Conservation (phyloP, 2,329 filamentous ascomycete genomes). For the Aureobasidium sp. region DNA sequence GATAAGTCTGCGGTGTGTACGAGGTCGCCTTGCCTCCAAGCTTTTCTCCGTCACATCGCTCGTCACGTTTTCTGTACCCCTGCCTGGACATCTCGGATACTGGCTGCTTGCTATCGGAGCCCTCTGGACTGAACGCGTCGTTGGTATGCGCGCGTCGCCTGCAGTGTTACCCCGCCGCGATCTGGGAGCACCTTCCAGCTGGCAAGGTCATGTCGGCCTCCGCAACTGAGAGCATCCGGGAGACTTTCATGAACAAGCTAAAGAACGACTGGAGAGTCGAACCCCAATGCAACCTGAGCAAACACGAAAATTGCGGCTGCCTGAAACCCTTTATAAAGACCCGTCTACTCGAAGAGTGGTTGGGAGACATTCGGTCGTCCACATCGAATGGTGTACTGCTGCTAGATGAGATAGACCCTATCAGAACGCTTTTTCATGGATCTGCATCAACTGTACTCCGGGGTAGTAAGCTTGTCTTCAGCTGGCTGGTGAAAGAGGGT, state of each 20-base stretch:
- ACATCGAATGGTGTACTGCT: neutral
- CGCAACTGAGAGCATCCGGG: neutral
- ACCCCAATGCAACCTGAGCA: neutral
- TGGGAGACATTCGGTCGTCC: neutral
- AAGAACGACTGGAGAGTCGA: neutral
- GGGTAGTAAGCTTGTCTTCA: neutral
- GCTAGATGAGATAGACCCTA: neutral
- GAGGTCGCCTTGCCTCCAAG: neutral
- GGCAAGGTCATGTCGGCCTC: neutral
- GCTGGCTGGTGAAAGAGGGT: neutral
- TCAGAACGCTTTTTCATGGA: neutral
- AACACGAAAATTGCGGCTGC: neutral
- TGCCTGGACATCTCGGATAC: too few relatives aligned
- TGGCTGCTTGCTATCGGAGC: too few relatives aligned
- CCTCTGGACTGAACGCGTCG: neutral
- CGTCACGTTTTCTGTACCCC: neutral
- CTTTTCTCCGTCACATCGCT: neutral
- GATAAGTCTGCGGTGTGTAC: neutral
- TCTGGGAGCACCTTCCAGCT: neutral
- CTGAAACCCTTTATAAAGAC: neutral
- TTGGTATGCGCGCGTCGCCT: neutral
- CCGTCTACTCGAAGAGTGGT: neutral
- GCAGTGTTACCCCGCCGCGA: neutral
- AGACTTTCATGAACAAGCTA: neutral
- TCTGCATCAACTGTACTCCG: neutral